Evolutionary conservation across 2,329 filamentous ascomycete genomes (phyloP), one percentile per base, ranked within the genome.

Genomic region (Proliferodiscus dingleyae): DNA sequence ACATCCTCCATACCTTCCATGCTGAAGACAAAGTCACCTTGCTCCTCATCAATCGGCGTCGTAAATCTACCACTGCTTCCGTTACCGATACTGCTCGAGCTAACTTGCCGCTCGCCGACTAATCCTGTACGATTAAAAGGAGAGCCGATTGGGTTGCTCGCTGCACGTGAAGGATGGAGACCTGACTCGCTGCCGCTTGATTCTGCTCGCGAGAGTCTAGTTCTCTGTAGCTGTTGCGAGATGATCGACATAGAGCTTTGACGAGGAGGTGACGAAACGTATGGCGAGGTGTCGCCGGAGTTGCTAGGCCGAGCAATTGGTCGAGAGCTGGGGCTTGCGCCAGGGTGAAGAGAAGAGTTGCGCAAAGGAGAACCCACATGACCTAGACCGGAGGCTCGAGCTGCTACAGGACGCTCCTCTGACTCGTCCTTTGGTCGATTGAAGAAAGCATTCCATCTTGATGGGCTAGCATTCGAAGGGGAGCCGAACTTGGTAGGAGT

Each of bases 1-100:
- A 72, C 66, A 24, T 80, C 77, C 52, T 83, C 80, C 79, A 83
- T 83, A 55, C 71, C 78, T 54, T 83, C 80, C 79, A 83, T 83
- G 58, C 69, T 77, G 60, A 83, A 83, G 11, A 83, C 75, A 53
- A 83, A 81, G 21, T 78, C 74, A 3, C 76, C 70, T 45, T 83
- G 78, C 55, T 83, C 80, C 58, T 83, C 80, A 48, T 82, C 79
- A 50, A 83, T 83, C 3, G 79, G 79, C 1, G 78, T 82, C 2
- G 79, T 79, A 60, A 81, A 81, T 13, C 80, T 69, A 16, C 76
- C 77, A 30, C 71, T 77, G 30, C 53, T 51, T 29, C 49, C 56
- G 46, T 55, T 57, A 68, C 66, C 16, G 66, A 72, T 38, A 53
- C 78, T 81, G 23, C 73, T 73, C 45, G 72, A 79, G 55, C 78